Conservation (phyloP, 345 rosid genomes). For the Brassica cretica region DNA sequence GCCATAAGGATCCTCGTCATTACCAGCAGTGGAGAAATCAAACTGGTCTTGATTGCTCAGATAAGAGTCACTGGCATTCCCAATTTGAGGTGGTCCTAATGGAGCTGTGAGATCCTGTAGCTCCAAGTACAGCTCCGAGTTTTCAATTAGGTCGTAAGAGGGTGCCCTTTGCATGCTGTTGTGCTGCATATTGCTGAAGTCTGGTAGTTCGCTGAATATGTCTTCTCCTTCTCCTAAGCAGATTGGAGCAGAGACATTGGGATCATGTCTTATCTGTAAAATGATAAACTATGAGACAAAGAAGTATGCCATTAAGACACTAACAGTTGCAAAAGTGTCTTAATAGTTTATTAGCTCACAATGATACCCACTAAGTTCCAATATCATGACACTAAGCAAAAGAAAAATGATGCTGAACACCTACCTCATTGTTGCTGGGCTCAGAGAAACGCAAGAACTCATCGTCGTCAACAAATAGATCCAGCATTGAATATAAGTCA, state of each 20-base stretch:
- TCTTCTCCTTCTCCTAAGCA: conserved; percentile 27
- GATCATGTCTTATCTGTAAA: conserved; percentile 20
- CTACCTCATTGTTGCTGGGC: conserved; percentile 29
- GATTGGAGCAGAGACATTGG: conserved; percentile 6
- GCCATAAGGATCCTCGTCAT: conserved; percentile 18
- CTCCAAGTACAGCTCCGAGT: conserved; percentile 34
- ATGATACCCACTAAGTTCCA: background rate
- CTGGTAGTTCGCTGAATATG: conserved; percentile 26
- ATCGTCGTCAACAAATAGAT: conserved; percentile 31
- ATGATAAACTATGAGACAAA: conserved; percentile 23
- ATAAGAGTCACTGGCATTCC: conserved; percentile 7
- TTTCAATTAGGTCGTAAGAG: conserved; percentile 32
- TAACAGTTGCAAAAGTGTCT: background rate
- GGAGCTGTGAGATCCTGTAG: conserved; percentile 36
- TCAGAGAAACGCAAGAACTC: conserved; percentile 15
- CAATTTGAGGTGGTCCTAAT: conserved; percentile 12
- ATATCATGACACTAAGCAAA: background rate
- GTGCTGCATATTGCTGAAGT: conserved; percentile 22
- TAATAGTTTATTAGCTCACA: background rate
- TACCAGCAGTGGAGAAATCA: conserved; percentile 22
- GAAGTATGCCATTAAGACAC: background rate
- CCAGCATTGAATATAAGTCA: conserved; percentile 35
- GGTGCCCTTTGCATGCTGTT: conserved; percentile 19
- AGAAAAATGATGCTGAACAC: background rate
- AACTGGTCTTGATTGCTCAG: conserved; percentile 13